Percentiles rank a stretch among this genome's conserved stretches.
Evolutionary conservation across 163 green algal genomes (phyloP).

Genomic region (Prototheca stagnorum): DNA sequence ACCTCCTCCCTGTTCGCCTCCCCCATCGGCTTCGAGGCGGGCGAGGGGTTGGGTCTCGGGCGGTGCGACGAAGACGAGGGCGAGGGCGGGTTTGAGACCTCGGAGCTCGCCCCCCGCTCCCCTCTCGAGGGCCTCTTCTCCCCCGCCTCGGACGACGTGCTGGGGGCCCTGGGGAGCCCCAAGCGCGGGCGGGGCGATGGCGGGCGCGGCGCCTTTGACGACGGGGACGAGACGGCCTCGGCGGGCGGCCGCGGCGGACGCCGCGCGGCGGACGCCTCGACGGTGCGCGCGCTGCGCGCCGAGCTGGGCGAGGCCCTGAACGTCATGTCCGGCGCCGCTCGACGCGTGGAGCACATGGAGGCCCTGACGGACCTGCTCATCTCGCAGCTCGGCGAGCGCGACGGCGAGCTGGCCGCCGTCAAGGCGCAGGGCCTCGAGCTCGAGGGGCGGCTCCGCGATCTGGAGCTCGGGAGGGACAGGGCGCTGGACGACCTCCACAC

Average conservation of each 20-base stretch:
- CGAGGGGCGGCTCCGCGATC: too few species aligned
- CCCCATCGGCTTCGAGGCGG: too few species aligned
- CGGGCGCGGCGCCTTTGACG: background rate
- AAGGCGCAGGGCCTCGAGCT: background rate
- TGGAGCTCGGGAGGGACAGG: too few species aligned
- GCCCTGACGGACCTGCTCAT: constrained; percentile 15
- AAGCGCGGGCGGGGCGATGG: background rate
- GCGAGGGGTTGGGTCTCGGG: too few species aligned
- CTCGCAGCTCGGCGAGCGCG: constrained; percentile 1
- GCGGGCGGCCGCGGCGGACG: too few species aligned
- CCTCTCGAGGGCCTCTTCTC: too few species aligned
- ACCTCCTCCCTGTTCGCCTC: too few species aligned
- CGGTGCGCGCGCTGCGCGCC: background rate
- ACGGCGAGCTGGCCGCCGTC: constrained; percentile 4
- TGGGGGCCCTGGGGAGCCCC: background rate
- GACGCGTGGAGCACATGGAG: constrained; percentile 19
- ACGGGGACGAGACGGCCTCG: background rate
- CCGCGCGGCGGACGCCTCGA: background rate
- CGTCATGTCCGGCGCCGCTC: constrained; percentile 11
- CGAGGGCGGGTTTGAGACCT: too few species aligned
- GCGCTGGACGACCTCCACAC: too few species aligned
- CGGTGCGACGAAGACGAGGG: too few species aligned
- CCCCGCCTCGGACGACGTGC: constrained; percentile 1
- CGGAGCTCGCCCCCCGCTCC: too few species aligned
- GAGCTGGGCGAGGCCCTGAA: constrained; percentile 10